Evolutionary conservation across 768 basidiomycete species (phyloP).

Genomic region (Podaxis mareebaensis): DNA sequence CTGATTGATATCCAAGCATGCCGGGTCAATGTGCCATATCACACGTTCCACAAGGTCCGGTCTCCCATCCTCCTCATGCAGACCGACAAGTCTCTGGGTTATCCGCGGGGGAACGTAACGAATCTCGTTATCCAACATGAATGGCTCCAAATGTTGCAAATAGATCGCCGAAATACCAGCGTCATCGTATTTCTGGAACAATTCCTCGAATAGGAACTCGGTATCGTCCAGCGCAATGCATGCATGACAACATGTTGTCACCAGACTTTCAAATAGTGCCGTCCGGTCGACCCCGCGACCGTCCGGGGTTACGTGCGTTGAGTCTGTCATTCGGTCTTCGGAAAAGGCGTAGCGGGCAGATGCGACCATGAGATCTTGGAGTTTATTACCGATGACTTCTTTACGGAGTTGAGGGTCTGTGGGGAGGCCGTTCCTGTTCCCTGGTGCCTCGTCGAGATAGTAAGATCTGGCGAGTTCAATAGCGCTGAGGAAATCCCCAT

Average conservation of each 20-base stretch:
- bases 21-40: constrained; percentile 95
- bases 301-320: constrained; percentile 78
- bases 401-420: constrained; percentile 57
- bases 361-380: constrained; percentile 83
- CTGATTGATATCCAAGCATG: constrained; percentile 91
- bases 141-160: constrained; percentile 77
- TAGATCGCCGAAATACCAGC: constrained; percentile 84
- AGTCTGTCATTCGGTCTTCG: constrained; percentile 90
- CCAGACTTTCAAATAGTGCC: constrained; percentile 84
- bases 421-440: constrained; percentile 87
- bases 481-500: constrained; percentile 86
- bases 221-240: constrained; percentile 79
- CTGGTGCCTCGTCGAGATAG: constrained; percentile 76
- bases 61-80: constrained; percentile 71
- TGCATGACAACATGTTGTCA: constrained; percentile 73
- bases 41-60: constrained; percentile 82
- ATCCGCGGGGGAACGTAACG: constrained; percentile 82
- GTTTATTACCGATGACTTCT: constrained; percentile 68
- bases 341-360: constrained; percentile 92
- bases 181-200: constrained; percentile 88
- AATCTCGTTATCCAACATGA: constrained; percentile 75
- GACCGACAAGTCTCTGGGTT: constrained; percentile 77
- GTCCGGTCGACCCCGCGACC: constrained; percentile 93
- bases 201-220: constrained; percentile 90
- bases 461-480: constrained; percentile 85